Evolutionary conservation across 2,329 filamentous ascomycete species (phyloP).

Genomic region (Microcyclosporella mali): DNA sequence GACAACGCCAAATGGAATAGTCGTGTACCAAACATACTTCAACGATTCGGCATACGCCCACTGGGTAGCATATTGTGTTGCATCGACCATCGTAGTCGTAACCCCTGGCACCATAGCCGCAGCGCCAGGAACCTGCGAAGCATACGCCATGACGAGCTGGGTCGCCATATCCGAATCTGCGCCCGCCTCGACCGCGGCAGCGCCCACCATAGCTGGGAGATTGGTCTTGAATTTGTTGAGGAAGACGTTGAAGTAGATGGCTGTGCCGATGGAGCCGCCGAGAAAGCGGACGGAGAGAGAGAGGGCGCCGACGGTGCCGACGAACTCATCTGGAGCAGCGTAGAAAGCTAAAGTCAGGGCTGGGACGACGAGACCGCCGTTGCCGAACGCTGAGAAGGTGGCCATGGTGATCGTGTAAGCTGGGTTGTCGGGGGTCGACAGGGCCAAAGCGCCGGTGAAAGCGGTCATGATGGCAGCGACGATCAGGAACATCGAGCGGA

Average conservation of each 20-base stretch:
- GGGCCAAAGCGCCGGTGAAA: constrained; percentile 32
- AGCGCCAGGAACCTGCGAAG: constrained; percentile 17
- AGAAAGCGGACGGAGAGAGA: constrained; percentile 62
- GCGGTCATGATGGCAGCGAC: constrained; percentile 60
- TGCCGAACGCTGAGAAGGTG: constrained; percentile 56
- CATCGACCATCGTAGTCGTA: constrained; percentile 7
- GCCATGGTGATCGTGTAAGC: constrained; percentile 42
- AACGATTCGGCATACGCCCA: constrained; percentile 17
- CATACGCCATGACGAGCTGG: constrained; percentile 12
- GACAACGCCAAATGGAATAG: constrained; percentile 21
- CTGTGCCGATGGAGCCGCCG: constrained; percentile 52
- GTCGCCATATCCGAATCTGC: constrained; percentile 8
- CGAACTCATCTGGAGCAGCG: constrained; percentile 58
- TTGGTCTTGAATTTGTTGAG: constrained; percentile 41
- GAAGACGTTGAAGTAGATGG: constrained; percentile 48
- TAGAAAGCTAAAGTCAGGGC: constrained; percentile 60
- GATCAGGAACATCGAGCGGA: constrained; percentile 53
- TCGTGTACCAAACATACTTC: constrained; percentile 21
- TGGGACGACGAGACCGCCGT: constrained; percentile 61
- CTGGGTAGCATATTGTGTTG: constrained; percentile 18
- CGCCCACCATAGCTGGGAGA: constrained; percentile 46
- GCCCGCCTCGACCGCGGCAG: constrained; percentile 33
- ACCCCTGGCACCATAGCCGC: constrained; percentile 13
- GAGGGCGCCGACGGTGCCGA: constrained; percentile 61
- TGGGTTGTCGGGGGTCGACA: constrained; percentile 21